Percentiles rank a stretch among this genome's conserved stretches.
Conservation (phyloP, 192 early-diverging fungal genomes). For the Lunasporangiospora selenospora region DNA sequence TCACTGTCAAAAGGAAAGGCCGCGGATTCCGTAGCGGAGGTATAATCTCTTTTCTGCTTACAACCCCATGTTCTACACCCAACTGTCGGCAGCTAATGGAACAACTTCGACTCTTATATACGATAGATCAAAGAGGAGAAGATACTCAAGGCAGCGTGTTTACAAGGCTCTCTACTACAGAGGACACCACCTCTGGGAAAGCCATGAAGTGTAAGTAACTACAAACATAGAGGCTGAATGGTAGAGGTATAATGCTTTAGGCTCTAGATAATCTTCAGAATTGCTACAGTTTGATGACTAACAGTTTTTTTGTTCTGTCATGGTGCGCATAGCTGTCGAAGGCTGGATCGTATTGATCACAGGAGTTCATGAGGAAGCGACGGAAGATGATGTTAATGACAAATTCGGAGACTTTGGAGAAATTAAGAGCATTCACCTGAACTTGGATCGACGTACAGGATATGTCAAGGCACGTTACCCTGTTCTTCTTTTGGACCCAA, state of each 20-base stretch:
- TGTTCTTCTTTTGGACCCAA: background rate
- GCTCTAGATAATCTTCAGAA: too few relatives aligned
- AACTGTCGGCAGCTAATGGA: background rate
- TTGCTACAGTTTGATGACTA: background rate
- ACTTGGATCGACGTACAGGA: conserved; percentile 93
- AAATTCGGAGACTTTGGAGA: conserved; percentile 91
- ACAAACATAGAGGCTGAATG: background rate
- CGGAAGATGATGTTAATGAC: conserved; percentile 89
- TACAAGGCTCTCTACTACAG: conserved; percentile 26
- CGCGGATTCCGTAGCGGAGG: conserved; percentile 51
- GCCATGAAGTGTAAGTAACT: conserved; percentile 37
- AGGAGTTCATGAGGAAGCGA: conserved; percentile 94
- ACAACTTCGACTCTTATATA: background rate
- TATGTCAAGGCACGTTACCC: conserved; percentile 83
- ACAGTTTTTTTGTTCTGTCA: background rate
- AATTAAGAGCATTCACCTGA: conserved; percentile 90
- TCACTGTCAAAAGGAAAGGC: conserved; percentile 48
- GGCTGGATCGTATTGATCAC: conserved; percentile 97
- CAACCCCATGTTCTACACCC: too few relatives aligned
- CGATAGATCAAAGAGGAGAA: conserved; percentile 24
- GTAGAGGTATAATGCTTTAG: background rate
- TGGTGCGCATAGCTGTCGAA: conserved; percentile 69
- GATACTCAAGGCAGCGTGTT: conserved; percentile 24
- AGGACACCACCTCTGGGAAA: conserved; percentile 32
- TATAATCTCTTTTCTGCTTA: conserved; percentile 5